These are phyloP conservation scores for Diutina mesorugosa DNA, from an alignment of 1,139 yeast genomes.

Conservation along the genomic window DNA sequence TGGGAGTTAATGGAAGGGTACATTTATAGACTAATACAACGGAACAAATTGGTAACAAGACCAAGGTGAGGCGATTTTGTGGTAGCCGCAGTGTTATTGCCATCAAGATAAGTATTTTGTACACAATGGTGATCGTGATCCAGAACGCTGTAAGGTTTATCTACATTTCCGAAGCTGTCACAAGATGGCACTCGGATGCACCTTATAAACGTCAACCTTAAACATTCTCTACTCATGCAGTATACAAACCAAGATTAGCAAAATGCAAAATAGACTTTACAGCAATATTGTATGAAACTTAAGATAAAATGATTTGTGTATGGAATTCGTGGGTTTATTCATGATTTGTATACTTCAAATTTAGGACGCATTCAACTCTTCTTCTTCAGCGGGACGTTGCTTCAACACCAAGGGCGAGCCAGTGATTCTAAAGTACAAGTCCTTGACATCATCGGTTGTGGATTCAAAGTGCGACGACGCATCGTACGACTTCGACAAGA, in stretches of 20 bases:
- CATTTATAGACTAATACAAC: neutral
- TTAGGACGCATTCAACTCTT: neutral
- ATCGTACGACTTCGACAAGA: conserved; percentile 80
- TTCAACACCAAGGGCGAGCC: conserved; percentile 86
- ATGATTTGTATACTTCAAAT: neutral
- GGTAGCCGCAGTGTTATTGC: no score
- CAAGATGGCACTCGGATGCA: neutral
- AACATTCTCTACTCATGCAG: neutral
- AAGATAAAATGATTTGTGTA: neutral
- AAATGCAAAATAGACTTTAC: no score
- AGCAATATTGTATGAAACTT: no score
- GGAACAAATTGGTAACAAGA: neutral
- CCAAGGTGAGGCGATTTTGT: no score
- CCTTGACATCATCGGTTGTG: conserved; percentile 94
- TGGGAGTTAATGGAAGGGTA: neutral
- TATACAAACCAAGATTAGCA: no score
- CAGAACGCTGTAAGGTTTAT: no score
- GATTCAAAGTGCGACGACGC: conserved; percentile 93
- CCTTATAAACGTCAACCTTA: neutral
- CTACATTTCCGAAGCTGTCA: neutral
- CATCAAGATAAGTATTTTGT: no score
- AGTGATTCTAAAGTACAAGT: conserved; percentile 74
- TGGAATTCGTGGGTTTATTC: neutral
- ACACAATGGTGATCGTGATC: no score
- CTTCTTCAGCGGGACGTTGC: conserved; percentile 16